Conservation (phyloP, 208 protist genomes). For the Trypanosoma brucei region DNA sequence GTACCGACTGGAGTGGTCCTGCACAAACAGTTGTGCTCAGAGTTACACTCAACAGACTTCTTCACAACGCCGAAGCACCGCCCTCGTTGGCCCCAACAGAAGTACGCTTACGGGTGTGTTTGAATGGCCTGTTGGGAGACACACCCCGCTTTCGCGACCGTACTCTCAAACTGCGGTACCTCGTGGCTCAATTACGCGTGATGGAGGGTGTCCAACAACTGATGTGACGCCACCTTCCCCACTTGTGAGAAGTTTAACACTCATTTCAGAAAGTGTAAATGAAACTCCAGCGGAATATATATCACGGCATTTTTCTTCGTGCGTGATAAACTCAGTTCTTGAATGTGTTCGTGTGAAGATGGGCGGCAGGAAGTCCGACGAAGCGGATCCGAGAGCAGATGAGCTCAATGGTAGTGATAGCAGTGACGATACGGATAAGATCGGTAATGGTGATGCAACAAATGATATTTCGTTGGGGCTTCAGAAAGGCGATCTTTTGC, state of each 20-base stretch:
- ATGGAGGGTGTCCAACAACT: background rate
- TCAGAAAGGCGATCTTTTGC: constrained; percentile 13
- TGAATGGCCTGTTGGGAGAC: constrained; percentile 17
- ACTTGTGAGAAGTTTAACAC: background rate
- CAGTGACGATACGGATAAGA: no score
- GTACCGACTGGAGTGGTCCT: background rate
- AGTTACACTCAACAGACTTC: background rate
- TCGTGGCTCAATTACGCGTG: background rate
- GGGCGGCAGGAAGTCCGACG: background rate
- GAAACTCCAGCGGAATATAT: constrained; percentile 2
- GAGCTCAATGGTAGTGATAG: background rate
- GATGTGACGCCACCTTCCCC: background rate
- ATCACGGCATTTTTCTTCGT: constrained; percentile 9
- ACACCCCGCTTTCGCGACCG: background rate
- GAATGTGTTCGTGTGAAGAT: constrained; percentile 1
- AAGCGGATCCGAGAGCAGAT: background rate
- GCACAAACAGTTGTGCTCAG: background rate
- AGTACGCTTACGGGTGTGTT: constrained; percentile 21
- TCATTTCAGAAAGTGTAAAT: background rate
- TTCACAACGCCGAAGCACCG: background rate
- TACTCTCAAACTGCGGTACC: background rate
- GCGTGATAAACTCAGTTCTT: constrained; percentile 10
- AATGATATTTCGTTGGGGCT: background rate
- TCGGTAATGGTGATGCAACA: background rate
- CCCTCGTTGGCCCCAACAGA: background rate